Evolutionary conservation across 2,329 filamentous ascomycete species (phyloP).

Genomic region (Thermothelomyces thermophilus): DNA sequence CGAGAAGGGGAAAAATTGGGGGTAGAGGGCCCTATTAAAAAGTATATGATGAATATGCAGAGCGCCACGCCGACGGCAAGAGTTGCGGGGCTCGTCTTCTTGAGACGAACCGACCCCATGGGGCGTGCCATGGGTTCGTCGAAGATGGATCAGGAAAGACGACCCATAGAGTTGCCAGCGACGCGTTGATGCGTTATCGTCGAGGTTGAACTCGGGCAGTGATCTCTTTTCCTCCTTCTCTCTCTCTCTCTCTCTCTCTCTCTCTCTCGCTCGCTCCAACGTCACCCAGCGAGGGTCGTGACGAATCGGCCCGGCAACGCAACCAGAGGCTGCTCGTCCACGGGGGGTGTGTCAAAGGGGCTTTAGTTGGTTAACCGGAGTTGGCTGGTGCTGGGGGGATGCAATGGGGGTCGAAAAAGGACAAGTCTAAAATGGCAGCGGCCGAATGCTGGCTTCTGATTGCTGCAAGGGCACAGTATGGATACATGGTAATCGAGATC

Average conservation of each 20-base stretch:
- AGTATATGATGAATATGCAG: conserved; percentile 64
- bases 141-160: conserved; percentile 14
- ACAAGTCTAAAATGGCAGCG: background rate
- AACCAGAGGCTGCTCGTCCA: background rate
- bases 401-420: background rate
- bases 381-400: conserved; percentile 1
- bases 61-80: conserved; percentile 65
- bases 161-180: conserved; percentile 18
- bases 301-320: background rate
- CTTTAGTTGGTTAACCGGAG: background rate
- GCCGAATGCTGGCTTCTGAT: background rate
- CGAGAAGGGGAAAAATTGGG: conserved; percentile 29
- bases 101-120: conserved; percentile 63
- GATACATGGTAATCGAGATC: background rate
- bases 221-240: background rate
- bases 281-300: conserved; percentile 9
- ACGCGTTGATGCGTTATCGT: no score
- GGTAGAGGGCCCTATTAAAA: conserved; percentile 48
- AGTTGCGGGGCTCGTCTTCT: conserved; percentile 72
- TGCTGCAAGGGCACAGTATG: background rate
- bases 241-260: no score
- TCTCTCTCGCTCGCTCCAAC: no score
- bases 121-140: conserved; percentile 45
- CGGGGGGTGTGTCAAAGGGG: background rate
- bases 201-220: background rate